A percentile compares a stretch with the other conserved stretches of the same genome.
phyloP scores from a whole-genome alignment of 192 early-diverging fungal genomes.

The Coemansia sp. region DNA sequence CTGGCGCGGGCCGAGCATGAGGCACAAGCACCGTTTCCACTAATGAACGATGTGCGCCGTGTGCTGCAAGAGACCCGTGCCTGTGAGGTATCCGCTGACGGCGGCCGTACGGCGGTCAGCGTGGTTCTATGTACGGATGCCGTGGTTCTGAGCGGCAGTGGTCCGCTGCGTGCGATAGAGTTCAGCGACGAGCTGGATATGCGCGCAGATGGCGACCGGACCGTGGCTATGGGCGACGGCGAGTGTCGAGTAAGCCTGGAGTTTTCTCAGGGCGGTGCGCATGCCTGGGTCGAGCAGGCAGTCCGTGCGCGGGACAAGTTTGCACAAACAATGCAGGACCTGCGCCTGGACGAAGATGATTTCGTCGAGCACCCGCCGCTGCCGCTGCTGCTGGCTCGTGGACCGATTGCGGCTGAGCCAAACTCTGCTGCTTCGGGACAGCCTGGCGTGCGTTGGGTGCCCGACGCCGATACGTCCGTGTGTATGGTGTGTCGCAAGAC shows the following conservation, averaged over 20 bases:
- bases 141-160: conserved; percentile 11
- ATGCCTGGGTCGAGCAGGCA: conserved; percentile 20
- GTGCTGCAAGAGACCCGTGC: conserved; percentile 20
- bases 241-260: not conserved
- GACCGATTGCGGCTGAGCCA: conserved; percentile 24
- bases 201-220: conserved; percentile 5
- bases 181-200: conserved; percentile 22
- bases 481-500: conserved; percentile 51
- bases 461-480: conserved; percentile 33
- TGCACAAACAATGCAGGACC: conserved; percentile 24
- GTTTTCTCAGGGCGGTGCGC: conserved; percentile 22
- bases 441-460: conserved; percentile 43
- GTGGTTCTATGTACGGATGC: conserved; percentile 39
- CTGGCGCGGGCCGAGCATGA: conserved; percentile 34
- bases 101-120: not conserved
- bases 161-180: conserved; percentile 27
- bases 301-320: conserved; percentile 17
- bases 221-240: conserved; percentile 7
- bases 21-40: conserved; percentile 16
- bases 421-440: too few species aligned
- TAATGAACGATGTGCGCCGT: conserved; percentile 36
- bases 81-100: not conserved
- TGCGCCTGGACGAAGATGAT: conserved; percentile 46
- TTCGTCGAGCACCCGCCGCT: conserved; percentile 39
- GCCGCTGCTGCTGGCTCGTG: conserved; percentile 21